Evolutionary conservation across 1,284 basidiomycete genomes (phyloP).

Genomic region (Microbotryum violaceum): DNA sequence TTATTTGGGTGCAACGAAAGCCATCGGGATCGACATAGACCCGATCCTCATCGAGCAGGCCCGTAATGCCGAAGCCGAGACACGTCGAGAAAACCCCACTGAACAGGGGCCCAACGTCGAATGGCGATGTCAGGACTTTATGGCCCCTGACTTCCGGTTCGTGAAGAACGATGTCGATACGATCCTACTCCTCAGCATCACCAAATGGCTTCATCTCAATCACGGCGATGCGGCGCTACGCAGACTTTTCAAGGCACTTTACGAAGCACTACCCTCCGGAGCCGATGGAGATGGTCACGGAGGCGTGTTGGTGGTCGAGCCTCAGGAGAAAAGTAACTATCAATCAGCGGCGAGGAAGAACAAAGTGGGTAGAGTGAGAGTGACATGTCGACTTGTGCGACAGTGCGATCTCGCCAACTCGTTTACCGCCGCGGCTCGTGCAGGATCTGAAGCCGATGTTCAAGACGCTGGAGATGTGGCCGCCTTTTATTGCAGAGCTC

Average conservation of each 20-base stretch:
- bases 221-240: constrained; percentile 25
- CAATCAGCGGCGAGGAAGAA: constrained; percentile 24
- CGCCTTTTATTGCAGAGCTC: constrained; percentile 24
- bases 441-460: no score
- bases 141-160: constrained; percentile 5
- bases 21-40: constrained; percentile 28
- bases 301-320: constrained; percentile 26
- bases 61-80: neutral
- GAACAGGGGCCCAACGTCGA: neutral
- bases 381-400: neutral
- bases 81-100: no score
- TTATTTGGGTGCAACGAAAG: constrained; percentile 2
- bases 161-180: constrained; percentile 13
- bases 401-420: neutral
- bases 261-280: constrained; percentile 3
- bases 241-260: constrained; percentile 14
- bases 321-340: constrained; percentile 31
- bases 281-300: neutral
- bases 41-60: constrained; percentile 21
- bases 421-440: neutral
- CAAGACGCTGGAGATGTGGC: constrained; percentile 18
- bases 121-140: neutral
- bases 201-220: constrained; percentile 32
- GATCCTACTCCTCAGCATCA: constrained; percentile 28
- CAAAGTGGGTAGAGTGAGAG: constrained; percentile 13